These are phyloP conservation scores for Elsinoe necatrix DNA, from an alignment of 2,329 filamentous ascomycete species.

Conservation along the genomic window DNA sequence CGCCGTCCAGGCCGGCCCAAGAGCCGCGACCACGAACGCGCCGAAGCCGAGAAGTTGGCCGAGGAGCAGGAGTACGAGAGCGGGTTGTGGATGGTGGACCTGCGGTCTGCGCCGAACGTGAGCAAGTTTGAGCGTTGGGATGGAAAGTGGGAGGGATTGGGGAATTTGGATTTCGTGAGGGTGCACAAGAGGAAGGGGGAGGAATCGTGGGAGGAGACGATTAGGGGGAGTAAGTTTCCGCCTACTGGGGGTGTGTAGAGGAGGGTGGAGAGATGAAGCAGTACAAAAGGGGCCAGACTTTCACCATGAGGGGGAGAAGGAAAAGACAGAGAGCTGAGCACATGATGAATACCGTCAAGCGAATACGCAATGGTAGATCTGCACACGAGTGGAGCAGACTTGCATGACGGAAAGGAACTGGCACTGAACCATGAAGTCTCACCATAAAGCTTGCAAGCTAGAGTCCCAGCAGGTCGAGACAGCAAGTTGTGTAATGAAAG, in stretches of 20 bases:
- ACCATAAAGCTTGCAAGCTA: too few species aligned
- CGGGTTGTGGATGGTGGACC: slow-evolving; percentile 80
- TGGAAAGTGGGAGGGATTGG: slow-evolving; percentile 72
- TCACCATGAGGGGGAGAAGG: too few species aligned
- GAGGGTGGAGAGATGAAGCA: too few species aligned
- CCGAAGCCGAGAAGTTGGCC: slow-evolving; percentile 60
- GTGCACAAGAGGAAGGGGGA: slow-evolving; percentile 47
- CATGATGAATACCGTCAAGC: too few species aligned
- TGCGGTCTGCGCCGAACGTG: slow-evolving; percentile 59
- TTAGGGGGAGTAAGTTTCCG: slow-evolving; percentile 68
- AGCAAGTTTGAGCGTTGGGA: slow-evolving; percentile 65
- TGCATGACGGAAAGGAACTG: too few species aligned
- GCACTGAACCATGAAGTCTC: neutral
- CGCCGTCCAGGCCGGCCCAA: slow-evolving; percentile 73
- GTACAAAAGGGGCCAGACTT: too few species aligned
- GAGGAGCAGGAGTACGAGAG: slow-evolving; percentile 73
- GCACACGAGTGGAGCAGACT: too few species aligned
- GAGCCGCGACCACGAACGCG: slow-evolving; percentile 64
- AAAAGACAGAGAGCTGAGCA: too few species aligned
- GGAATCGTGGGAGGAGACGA: slow-evolving; percentile 54
- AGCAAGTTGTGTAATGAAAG: too few species aligned
- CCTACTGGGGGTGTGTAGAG: slow-evolving; percentile 40
- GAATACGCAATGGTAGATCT: too few species aligned
- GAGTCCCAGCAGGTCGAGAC: too few species aligned
- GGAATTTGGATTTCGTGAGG: slow-evolving; percentile 67